These are phyloP conservation scores for Neotropicomus parvogracilis DNA, from an alignment of 1,284 basidiomycete genomes.

Conservation along the genomic window DNA sequence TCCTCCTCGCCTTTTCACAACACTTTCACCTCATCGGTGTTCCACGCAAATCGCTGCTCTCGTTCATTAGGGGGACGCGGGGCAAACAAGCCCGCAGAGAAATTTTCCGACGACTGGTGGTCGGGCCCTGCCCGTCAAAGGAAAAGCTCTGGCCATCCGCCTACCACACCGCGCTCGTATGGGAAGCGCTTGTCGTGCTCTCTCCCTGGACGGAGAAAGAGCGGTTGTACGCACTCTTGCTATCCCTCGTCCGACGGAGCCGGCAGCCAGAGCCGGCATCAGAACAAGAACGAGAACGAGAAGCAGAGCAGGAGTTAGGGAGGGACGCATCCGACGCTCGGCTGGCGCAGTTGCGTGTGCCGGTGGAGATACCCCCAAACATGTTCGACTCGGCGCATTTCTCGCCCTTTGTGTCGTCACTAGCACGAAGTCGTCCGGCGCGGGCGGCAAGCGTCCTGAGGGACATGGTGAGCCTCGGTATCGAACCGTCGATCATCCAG, in stretches of 20 bases:
- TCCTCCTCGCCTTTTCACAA: conserved; percentile 29
- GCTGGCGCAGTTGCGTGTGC: not conserved
- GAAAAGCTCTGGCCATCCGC: conserved; percentile 34
- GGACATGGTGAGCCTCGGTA: conserved; percentile 35
- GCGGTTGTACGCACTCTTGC: conserved; percentile 31
- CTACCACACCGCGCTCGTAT: conserved; percentile 38
- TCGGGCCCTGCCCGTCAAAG: conserved; percentile 1
- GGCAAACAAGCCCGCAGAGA: conserved; percentile 10
- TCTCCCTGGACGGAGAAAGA: conserved; percentile 12
- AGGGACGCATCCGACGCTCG: not conserved
- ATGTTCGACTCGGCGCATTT: conserved; percentile 30
- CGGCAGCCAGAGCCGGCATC: not conserved
- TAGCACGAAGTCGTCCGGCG: conserved; percentile 17
- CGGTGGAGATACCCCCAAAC: conserved; percentile 16
- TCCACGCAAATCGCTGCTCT: conserved; percentile 27
- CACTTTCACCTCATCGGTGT: conserved; percentile 37
- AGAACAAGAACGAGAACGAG: not conserved
- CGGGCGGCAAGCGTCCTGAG: conserved; percentile 26
- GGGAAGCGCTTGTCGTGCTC: conserved; percentile 31
- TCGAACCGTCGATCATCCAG: conserved; percentile 26
- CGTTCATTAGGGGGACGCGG: conserved; percentile 13
- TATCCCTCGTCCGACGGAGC: conserved; percentile 21
- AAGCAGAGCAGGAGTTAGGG: not conserved
- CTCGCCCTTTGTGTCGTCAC: conserved; percentile 26
- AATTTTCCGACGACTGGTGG: conserved; percentile 1